These are phyloP conservation scores for Hygrophorus pudorinus DNA, from an alignment of 768 basidiomycete species.

Conservation along the genomic window DNA sequence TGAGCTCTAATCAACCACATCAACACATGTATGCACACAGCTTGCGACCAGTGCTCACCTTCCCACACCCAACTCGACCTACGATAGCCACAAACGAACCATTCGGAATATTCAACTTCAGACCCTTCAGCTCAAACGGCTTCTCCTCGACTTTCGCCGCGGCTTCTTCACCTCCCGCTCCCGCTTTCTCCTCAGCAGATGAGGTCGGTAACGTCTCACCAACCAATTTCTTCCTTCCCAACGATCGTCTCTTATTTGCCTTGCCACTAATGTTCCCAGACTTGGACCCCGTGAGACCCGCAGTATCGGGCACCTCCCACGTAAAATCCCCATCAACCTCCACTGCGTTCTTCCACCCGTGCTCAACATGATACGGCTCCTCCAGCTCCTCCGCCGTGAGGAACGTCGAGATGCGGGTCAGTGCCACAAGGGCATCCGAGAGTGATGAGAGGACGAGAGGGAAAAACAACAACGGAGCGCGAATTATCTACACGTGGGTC, in stretches of 20 bases:
- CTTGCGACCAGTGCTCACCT: constrained; percentile 26
- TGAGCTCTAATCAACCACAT: constrained; percentile 46
- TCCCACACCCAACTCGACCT: constrained; percentile 69
- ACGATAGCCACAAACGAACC: constrained; percentile 65
- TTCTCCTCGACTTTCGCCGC: constrained; percentile 23
- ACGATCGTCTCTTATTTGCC: constrained; percentile 8
- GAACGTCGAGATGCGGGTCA: constrained; percentile 37
- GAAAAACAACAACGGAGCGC: constrained; percentile 45
- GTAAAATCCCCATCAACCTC: constrained; percentile 40
- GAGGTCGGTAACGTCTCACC: constrained; percentile 9
- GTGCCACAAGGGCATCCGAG: constrained; percentile 40
- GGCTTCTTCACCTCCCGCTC: constrained; percentile 9
- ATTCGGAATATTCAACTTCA: constrained; percentile 35
- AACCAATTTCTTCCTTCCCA: constrained; percentile 5
- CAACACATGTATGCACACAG: not conserved
- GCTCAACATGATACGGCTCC: constrained; percentile 35
- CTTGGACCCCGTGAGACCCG: constrained; percentile 8
- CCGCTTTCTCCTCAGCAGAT: constrained; percentile 2
- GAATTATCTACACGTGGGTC: too few species aligned
- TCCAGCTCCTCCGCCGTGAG: constrained; percentile 45
- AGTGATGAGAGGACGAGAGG: constrained; percentile 42
- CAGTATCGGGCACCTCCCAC: constrained; percentile 33
- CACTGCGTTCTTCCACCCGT: constrained; percentile 27
- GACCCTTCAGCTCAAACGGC: constrained; percentile 40
- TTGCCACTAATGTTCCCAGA: constrained; percentile 7